Percentiles rank a stretch among this genome's conserved stretches.
Evolutionary conservation across 176 grass and related monocot species (phyloP).

Genomic region (Zea mays): DNA sequence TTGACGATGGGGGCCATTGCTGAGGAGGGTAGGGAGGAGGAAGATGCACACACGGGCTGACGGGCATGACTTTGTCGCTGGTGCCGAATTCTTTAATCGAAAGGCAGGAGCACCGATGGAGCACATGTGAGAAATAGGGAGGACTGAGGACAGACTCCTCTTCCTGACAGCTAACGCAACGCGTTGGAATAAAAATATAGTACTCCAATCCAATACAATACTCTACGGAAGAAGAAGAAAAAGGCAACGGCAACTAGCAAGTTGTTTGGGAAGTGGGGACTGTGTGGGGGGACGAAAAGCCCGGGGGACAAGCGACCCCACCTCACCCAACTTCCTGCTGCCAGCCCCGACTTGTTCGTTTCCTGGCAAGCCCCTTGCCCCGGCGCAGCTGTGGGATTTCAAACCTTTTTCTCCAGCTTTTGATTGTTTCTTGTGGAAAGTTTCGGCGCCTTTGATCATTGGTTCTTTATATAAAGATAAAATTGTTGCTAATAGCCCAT

Average conservation of each 20-base stretch:
- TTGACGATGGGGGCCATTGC: slow-evolving; percentile 18
- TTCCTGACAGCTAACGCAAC: slow-evolving; percentile 43
- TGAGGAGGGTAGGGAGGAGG: not conserved
- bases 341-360: slow-evolving; percentile 16
- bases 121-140: slow-evolving; percentile 49
- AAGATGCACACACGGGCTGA: slow-evolving; percentile 28
- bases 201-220: not conserved
- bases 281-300: not conserved
- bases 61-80: slow-evolving; percentile 33
- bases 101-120: slow-evolving; percentile 28
- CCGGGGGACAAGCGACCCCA: slow-evolving; percentile 9
- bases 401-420: not conserved
- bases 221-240: slow-evolving; percentile 24
- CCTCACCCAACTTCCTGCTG: slow-evolving; percentile 24
- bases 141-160: not conserved
- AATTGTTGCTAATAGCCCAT: too few relatives aligned
- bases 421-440: slow-evolving; percentile 30
- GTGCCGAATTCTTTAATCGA: slow-evolving; percentile 55
- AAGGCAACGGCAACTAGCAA: not conserved
- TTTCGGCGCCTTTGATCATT: slow-evolving; percentile 22
- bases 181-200: not conserved
- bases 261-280: slow-evolving; percentile 49
- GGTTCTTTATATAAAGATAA: not conserved
- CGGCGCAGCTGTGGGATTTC: not conserved
- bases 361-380: too few relatives aligned